Evolutionary conservation across 2,329 filamentous ascomycete genomes (phyloP).

Genomic region (Neonectria punicea): DNA sequence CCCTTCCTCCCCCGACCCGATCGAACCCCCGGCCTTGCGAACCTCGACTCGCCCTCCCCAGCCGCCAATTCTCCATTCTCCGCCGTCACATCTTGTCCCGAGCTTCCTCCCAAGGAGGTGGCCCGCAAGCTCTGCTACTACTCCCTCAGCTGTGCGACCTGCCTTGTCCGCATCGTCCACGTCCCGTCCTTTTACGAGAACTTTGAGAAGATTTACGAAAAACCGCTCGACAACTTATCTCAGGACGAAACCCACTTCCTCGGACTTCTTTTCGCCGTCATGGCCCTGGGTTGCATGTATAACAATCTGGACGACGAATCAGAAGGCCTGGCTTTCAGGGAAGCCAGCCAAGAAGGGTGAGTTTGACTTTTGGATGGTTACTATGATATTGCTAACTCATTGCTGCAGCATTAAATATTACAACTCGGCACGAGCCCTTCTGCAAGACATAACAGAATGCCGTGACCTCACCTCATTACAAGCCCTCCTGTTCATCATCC

Average conservation of each 20-base stretch:
- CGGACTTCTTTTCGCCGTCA: slow-evolving; percentile 75
- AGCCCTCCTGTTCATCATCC: slow-evolving; percentile 80
- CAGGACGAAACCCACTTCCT: slow-evolving; percentile 75
- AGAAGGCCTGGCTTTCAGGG: slow-evolving; percentile 58
- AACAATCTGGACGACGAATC: slow-evolving; percentile 66
- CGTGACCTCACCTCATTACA: slow-evolving; percentile 80
- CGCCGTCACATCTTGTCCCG: slow-evolving; percentile 63
- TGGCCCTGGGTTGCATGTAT: slow-evolving; percentile 80
- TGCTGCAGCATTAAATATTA: slow-evolving; percentile 76
- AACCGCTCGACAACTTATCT: slow-evolving; percentile 68
- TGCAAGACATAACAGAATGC: slow-evolving; percentile 75
- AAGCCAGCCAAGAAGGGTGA: slow-evolving; percentile 67
- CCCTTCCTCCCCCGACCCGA: slow-evolving; percentile 67
- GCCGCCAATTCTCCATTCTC: slow-evolving; percentile 71
- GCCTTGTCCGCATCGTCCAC: slow-evolving; percentile 77
- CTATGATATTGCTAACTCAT: slow-evolving; percentile 33
- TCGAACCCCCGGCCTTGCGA: slow-evolving; percentile 59
- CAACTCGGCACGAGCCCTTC: slow-evolving; percentile 70
- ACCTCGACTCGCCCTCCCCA: slow-evolving; percentile 77
- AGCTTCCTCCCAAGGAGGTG: slow-evolving; percentile 74
- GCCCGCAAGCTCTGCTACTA: slow-evolving; percentile 65
- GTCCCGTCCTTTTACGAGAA: slow-evolving; percentile 82
- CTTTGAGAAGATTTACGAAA: slow-evolving; percentile 82
- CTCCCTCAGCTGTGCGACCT: slow-evolving; percentile 66
- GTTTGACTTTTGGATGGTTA: slow-evolving; percentile 28